Evolutionary conservation across 768 basidiomycete species (phyloP).

Genomic region (Suillus lakei): DNA sequence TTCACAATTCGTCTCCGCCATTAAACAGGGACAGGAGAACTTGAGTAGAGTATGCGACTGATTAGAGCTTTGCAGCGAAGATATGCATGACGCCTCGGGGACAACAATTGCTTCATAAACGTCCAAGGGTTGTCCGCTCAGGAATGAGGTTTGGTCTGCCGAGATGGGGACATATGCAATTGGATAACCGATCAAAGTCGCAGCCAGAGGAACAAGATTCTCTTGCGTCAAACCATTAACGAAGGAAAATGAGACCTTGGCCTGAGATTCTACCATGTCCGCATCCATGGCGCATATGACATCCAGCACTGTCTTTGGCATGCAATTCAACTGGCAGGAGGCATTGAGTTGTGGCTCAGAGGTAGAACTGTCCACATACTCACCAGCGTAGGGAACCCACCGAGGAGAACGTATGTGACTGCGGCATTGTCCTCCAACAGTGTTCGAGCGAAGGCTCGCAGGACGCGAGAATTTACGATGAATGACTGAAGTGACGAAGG

Average conservation of each 20-base stretch:
- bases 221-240: constrained; percentile 29
- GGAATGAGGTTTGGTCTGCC: constrained; percentile 39
- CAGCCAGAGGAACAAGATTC: constrained; percentile 57
- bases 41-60: constrained; percentile 49
- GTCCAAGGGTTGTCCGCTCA: constrained; percentile 52
- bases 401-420: constrained; percentile 26
- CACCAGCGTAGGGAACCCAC: constrained; percentile 23
- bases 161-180: constrained; percentile 58
- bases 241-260: constrained; percentile 32
- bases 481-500: constrained; percentile 55
- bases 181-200: constrained; percentile 63
- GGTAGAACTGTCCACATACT: constrained; percentile 9
- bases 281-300: constrained; percentile 16
- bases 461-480: constrained; percentile 47
- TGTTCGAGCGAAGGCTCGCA: constrained; percentile 17
- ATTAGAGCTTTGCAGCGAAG: constrained; percentile 2
- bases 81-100: neutral
- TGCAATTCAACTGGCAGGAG: constrained; percentile 17
- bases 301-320: constrained; percentile 18
- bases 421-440: constrained; percentile 12
- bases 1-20: constrained; percentile 18
- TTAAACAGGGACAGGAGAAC: constrained; percentile 58
- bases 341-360: constrained; percentile 5
- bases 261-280: constrained; percentile 13
- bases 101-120: constrained; percentile 46